Percentiles rank a stretch among this genome's conserved stretches.
phyloP scores from a whole-genome alignment of 441 rosid genomes.

The Adansonia gregorii region DNA sequence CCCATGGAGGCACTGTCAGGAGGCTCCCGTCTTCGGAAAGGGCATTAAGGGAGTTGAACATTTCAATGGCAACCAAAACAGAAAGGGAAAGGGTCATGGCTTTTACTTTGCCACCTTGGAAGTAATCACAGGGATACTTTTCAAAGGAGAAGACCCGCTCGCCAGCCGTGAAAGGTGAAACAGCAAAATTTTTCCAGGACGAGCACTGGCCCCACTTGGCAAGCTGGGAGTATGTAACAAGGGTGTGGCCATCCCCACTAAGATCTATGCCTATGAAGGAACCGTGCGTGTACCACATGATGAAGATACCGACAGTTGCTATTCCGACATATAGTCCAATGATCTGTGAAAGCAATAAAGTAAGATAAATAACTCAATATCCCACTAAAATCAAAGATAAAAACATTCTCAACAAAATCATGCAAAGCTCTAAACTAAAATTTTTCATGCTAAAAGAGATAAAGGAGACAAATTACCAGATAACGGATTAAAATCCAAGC shows the following conservation, averaged over 20 bases:
- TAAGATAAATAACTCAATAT: background rate
- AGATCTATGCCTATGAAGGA: slow-evolving; percentile 54
- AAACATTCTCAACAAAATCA: background rate
- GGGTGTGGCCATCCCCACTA: slow-evolving; percentile 48
- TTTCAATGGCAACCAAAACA: slow-evolving; percentile 51
- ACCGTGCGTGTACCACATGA: slow-evolving; percentile 50
- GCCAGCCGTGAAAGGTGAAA: slow-evolving; percentile 45
- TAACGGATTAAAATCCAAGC: slow-evolving; percentile 58
- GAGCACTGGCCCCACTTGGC: slow-evolving; percentile 54
- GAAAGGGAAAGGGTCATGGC: slow-evolving; percentile 55
- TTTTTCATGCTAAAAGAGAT: background rate
- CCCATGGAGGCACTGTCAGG: slow-evolving; percentile 52
- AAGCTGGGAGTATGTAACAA: slow-evolving; percentile 47
- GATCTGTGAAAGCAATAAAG: slow-evolving; percentile 34
- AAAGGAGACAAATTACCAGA: slow-evolving; percentile 37
- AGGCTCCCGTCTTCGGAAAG: slow-evolving; percentile 52
- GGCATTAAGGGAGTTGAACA: slow-evolving; percentile 56
- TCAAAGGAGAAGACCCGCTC: slow-evolving; percentile 37
- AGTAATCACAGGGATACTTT: slow-evolving; percentile 45
- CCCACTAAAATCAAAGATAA: background rate
- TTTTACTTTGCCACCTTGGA: slow-evolving; percentile 48
- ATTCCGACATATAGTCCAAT: slow-evolving; percentile 51
- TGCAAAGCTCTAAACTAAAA: background rate
- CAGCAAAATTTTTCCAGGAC: slow-evolving; percentile 49
- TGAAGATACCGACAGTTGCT: slow-evolving; percentile 50